These are phyloP conservation scores for Podosphaera aphanis DNA, from an alignment of 2,329 filamentous ascomycete genomes.

Conservation along the genomic window DNA sequence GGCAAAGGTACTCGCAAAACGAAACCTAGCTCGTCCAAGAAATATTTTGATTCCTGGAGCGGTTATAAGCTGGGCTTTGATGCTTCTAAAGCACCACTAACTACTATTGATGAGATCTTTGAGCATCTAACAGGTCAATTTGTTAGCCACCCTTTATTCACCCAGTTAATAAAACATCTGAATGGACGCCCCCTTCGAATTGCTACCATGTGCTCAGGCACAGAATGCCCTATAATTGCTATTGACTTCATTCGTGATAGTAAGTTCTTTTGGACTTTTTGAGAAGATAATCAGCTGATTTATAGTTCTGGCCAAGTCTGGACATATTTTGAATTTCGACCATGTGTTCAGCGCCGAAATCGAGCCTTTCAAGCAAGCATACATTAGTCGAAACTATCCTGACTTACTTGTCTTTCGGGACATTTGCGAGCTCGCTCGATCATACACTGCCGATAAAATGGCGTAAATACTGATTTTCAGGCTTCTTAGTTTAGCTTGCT, in stretches of 20 bases:
- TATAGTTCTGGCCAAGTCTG: conserved; percentile 1
- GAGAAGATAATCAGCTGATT: conserved; percentile 1
- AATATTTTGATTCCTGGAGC: background rate
- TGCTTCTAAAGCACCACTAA: background rate
- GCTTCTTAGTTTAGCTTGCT: background rate
- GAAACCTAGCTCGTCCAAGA: background rate
- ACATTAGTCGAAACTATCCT: conserved; percentile 35
- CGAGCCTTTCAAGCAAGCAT: conserved; percentile 37
- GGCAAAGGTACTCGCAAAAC: background rate
- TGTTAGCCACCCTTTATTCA: background rate
- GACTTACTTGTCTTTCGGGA: conserved; percentile 32
- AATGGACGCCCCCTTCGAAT: conserved; percentile 15
- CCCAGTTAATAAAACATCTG: conserved; percentile 5
- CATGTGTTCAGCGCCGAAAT: conserved; percentile 42
- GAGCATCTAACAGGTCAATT: background rate
- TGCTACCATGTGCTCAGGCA: conserved; percentile 58
- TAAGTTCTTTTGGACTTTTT: conserved; percentile 8
- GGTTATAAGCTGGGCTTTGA: background rate
- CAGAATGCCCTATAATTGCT: conserved; percentile 48
- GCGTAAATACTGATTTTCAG: conserved; percentile 4
- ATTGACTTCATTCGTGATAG: conserved; percentile 31
- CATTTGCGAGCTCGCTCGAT: conserved; percentile 25
- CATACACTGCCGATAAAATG: background rate
- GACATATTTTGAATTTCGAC: conserved; percentile 14
- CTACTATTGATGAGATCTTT: conserved; percentile 1